Evolutionary conservation across 768 basidiomycete genomes (phyloP).

Genomic region (Omphalotus guepiniiformis): DNA sequence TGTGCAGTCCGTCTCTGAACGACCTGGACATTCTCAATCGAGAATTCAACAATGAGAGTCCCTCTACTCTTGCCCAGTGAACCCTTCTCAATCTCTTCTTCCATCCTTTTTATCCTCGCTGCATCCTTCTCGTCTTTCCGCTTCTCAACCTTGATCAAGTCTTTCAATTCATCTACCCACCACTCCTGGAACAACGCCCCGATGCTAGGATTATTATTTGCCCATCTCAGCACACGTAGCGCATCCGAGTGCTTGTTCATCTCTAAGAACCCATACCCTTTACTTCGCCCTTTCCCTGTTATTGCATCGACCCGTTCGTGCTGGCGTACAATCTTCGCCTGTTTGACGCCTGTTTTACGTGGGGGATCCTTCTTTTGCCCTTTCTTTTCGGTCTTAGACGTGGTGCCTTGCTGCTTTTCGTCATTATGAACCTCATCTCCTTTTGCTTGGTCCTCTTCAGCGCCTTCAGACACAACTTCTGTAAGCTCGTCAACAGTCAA

Average conservation of each 20-base stretch:
- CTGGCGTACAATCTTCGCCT: conserved; percentile 90
- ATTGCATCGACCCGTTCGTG: conserved; percentile 84
- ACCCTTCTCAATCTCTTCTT: conserved; percentile 44
- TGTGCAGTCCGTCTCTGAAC: conserved; percentile 67
- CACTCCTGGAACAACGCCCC: conserved; percentile 65
- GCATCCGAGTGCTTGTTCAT: conserved; percentile 86
- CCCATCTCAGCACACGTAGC: conserved; percentile 86
- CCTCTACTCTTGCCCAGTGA: conserved; percentile 38
- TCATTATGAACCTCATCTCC: conserved; percentile 11
- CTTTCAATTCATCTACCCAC: conserved; percentile 78
- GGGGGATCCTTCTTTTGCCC: conserved; percentile 24
- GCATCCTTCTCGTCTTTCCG: conserved; percentile 46
- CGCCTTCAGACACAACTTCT: conserved; percentile 43
- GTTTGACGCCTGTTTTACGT: conserved; percentile 56
- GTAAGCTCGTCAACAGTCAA: conserved; percentile 67
- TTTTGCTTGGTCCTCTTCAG: conserved; percentile 30
- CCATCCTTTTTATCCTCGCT: conserved; percentile 52
- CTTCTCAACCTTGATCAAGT: conserved; percentile 54
- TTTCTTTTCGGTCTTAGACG: conserved; percentile 14
- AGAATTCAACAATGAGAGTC: conserved; percentile 86
- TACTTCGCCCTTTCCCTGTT: conserved; percentile 82
- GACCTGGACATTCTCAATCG: conserved; percentile 91
- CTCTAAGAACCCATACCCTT: conserved; percentile 96
- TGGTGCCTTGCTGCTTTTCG: conserved; percentile 5
- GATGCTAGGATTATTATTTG: conserved; percentile 81